These are phyloP conservation scores for Nemania sp. DNA, from an alignment of 2,329 filamentous ascomycete species.

Conservation along the genomic window DNA sequence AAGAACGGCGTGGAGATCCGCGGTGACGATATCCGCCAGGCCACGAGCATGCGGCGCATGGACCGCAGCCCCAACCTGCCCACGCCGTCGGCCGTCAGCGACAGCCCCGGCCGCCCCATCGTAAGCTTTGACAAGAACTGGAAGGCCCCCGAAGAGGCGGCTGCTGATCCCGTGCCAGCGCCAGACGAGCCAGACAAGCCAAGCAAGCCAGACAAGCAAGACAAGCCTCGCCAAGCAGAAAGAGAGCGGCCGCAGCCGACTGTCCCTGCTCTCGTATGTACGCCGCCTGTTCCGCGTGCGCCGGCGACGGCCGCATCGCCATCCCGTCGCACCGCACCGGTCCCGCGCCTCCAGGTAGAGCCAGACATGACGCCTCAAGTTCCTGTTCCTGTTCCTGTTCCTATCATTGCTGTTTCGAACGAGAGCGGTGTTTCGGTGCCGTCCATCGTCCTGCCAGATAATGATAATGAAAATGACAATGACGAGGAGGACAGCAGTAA, in stretches of 20 bases:
- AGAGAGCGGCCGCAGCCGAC: conserved; percentile 38
- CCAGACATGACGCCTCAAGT: conserved; percentile 46
- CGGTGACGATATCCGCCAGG: conserved; percentile 83
- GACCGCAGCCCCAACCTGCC: conserved; percentile 87
- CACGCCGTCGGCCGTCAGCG: conserved; percentile 87
- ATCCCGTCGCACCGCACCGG: conserved; percentile 43
- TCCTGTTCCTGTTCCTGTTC: conserved; percentile 60
- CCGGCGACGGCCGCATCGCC: conserved; percentile 40
- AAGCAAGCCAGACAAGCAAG: too few species aligned
- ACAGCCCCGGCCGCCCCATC: conserved; percentile 87
- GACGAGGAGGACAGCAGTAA: conserved; percentile 3
- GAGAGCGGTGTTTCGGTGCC: conserved; percentile 44
- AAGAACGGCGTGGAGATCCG: conserved; percentile 84
- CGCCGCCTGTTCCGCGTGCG: conserved; percentile 48
- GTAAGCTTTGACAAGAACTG: conserved; percentile 93
- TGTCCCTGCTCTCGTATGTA: conserved; percentile 59
- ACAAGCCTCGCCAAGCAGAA: too few species aligned
- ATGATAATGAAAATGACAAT: conserved; percentile 10
- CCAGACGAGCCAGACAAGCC: conserved; percentile 58
- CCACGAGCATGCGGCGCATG: conserved; percentile 85
- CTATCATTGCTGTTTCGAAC: conserved; percentile 55
- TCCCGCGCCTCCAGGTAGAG: conserved; percentile 51
- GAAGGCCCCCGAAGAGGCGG: conserved; percentile 70
- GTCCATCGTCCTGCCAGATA: conserved; percentile 45
- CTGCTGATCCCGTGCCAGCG: conserved; percentile 75